Conservation (phyloP, 768 basidiomycete genomes). For the Paxillus ammoniavirescens region DNA sequence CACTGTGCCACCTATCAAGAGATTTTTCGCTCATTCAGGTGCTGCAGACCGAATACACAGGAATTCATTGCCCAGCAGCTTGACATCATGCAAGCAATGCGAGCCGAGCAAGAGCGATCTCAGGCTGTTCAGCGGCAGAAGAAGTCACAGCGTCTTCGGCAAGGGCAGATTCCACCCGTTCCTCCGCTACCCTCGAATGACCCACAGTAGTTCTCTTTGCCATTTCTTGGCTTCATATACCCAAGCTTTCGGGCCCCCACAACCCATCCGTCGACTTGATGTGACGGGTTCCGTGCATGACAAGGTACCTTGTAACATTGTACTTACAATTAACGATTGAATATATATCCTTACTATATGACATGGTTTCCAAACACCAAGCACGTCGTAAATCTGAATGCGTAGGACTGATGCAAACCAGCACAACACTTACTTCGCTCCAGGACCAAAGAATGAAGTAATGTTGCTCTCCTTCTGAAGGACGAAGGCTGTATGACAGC, state of each 20-base stretch:
- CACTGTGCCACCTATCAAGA: not conserved
- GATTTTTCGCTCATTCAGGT: conserved; percentile 2
- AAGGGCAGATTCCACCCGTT: conserved; percentile 26
- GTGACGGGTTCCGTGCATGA: not conserved
- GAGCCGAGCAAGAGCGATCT: conserved; percentile 78
- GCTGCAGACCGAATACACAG: conserved; percentile 64
- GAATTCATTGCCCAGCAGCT: conserved; percentile 90
- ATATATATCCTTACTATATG: not conserved
- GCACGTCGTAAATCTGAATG: too few relatives aligned
- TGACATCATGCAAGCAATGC: conserved; percentile 78
- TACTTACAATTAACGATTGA: not conserved
- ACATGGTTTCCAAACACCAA: not conserved
- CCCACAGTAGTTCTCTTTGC: conserved; percentile 6
- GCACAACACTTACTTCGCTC: too few relatives aligned
- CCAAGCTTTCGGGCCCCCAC: conserved; percentile 10
- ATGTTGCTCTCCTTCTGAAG: too few relatives aligned
- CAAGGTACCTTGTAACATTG: conserved; percentile 7
- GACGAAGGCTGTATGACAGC: too few relatives aligned
- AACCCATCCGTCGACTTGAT: not conserved
- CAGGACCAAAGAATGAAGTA: too few relatives aligned
- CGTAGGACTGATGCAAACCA: too few relatives aligned
- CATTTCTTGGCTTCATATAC: conserved; percentile 25
- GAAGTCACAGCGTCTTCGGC: conserved; percentile 53
- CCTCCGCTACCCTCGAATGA: conserved; percentile 28
- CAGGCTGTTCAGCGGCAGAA: conserved; percentile 58